A percentile compares a stretch with the other conserved stretches of the same genome.
Conservation (phyloP, 208 protist genomes). For the Trypanosoma brucei region DNA sequence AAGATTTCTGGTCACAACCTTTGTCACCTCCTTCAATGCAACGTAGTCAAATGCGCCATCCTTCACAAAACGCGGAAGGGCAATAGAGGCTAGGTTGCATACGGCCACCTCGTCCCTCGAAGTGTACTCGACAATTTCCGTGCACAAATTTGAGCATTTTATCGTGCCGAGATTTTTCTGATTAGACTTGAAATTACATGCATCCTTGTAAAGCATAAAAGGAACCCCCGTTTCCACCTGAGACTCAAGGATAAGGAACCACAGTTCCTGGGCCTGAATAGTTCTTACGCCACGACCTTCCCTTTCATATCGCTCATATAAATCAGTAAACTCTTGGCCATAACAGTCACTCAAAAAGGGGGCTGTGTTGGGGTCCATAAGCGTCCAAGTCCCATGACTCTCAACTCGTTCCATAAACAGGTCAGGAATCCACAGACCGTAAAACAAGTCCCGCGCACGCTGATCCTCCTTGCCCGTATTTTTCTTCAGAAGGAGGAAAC, state of each 20-base stretch:
- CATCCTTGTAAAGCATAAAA: slow-evolving; percentile 99
- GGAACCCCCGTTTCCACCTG: slow-evolving; percentile 99
- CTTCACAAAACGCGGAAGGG: slow-evolving; percentile 96
- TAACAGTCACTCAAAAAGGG: slow-evolving; percentile 95
- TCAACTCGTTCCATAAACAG: slow-evolving; percentile 99
- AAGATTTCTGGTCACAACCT: slow-evolving; percentile 94
- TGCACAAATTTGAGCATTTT: slow-evolving; percentile 98
- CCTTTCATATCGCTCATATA: slow-evolving; percentile 93
- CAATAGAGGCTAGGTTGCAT: slow-evolving; percentile 99
- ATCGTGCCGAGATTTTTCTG: slow-evolving; percentile 99
- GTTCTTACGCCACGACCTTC: slow-evolving; percentile 83
- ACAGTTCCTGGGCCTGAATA: slow-evolving; percentile 96
- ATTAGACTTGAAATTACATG: slow-evolving; percentile 99
- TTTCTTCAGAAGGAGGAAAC: slow-evolving; percentile 97
- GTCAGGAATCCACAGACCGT: slow-evolving; percentile 98
- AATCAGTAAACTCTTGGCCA: slow-evolving; percentile 94
- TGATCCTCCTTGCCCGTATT: slow-evolving; percentile 98
- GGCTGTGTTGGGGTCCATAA: slow-evolving; percentile 97
- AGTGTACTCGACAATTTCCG: slow-evolving; percentile 99
- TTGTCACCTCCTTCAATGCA: slow-evolving; percentile 87
- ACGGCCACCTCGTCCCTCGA: slow-evolving; percentile 96
- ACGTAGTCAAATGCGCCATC: slow-evolving; percentile 85
- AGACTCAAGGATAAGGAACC: slow-evolving; percentile 98
- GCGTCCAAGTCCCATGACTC: slow-evolving; percentile 91
- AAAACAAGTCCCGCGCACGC: slow-evolving; percentile 98